Percentiles rank a stretch among this genome's conserved stretches.
phyloP scores from a whole-genome alignment of 768 basidiomycete species.

The Suillus cothurnatus region DNA sequence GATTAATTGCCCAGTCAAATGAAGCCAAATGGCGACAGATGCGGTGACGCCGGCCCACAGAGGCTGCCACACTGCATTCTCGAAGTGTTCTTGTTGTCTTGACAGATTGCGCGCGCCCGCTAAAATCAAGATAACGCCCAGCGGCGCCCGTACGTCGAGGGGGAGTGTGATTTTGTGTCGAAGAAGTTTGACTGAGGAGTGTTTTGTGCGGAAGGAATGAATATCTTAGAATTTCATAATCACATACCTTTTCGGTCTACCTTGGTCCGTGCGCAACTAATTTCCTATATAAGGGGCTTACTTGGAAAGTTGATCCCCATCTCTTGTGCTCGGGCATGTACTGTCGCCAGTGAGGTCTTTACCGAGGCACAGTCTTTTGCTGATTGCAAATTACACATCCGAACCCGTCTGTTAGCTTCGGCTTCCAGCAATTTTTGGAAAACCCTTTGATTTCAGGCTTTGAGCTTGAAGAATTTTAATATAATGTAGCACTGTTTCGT shows the following conservation, averaged over 20 bases:
- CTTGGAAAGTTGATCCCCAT: slow-evolving; percentile 39
- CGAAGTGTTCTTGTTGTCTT: background rate
- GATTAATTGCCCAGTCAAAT: background rate
- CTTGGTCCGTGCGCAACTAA: slow-evolving; percentile 52
- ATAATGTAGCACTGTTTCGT: background rate
- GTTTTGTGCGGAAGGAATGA: background rate
- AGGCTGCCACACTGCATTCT: background rate
- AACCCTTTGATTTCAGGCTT: slow-evolving; percentile 24
- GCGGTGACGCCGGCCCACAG: background rate
- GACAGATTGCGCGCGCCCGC: background rate
- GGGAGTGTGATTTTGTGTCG: background rate
- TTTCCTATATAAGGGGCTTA: slow-evolving; percentile 36
- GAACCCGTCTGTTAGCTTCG: slow-evolving; percentile 90
- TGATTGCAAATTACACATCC: slow-evolving; percentile 97
- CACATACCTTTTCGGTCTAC: background rate
- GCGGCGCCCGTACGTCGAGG: background rate
- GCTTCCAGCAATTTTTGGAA: slow-evolving; percentile 92
- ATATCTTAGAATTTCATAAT: too few relatives aligned
- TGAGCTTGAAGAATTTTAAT: background rate
- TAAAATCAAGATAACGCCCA: background rate
- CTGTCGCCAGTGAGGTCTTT: slow-evolving; percentile 94
- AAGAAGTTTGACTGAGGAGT: background rate
- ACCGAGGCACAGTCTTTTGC: slow-evolving; percentile 94
- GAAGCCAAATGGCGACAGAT: background rate
- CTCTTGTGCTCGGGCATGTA: slow-evolving; percentile 96